Evolutionary conservation across 768 basidiomycete genomes (phyloP).

Genomic region (Neoboletus magnificus): DNA sequence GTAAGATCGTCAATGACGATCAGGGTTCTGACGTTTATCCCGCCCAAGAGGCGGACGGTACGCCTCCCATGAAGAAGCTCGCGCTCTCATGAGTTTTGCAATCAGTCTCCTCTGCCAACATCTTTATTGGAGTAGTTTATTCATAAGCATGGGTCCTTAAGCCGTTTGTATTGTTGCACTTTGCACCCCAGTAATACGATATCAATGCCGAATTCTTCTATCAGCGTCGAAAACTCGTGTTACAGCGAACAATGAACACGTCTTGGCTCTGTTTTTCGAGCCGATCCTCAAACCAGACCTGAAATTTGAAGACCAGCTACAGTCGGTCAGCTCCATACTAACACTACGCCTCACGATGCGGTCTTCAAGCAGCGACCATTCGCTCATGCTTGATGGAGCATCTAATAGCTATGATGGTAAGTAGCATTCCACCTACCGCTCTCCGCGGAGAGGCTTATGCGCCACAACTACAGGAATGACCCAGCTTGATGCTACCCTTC

Average conservation of each 20-base stretch:
- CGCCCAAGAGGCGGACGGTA: constrained; percentile 40
- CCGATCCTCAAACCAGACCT: no score
- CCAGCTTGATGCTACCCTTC: constrained; percentile 40
- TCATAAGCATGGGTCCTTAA: constrained; percentile 21
- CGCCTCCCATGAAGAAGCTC: constrained; percentile 67
- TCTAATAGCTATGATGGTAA: constrained; percentile 5
- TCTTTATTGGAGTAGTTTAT: constrained; percentile 36
- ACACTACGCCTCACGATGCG: constrained; percentile 1
- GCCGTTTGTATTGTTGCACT: constrained; percentile 26
- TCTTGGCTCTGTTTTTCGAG: no score
- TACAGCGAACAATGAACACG: no score
- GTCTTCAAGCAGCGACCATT: not conserved
- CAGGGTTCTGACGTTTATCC: constrained; percentile 31
- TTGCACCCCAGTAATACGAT: constrained; percentile 19
- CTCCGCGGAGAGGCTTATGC: not conserved
- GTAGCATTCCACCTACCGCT: not conserved
- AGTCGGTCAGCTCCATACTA: not conserved
- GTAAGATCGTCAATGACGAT: constrained; percentile 65
- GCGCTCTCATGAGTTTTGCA: constrained; percentile 40
- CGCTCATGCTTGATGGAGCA: not conserved
- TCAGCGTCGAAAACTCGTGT: not conserved
- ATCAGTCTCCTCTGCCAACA: constrained; percentile 11
- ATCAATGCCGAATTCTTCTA: constrained; percentile 3
- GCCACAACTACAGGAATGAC: constrained; percentile 8
- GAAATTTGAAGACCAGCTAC: not conserved